These are phyloP conservation scores for Madurella fahalii DNA, from an alignment of 2,329 filamentous ascomycete genomes.

Conservation along the genomic window DNA sequence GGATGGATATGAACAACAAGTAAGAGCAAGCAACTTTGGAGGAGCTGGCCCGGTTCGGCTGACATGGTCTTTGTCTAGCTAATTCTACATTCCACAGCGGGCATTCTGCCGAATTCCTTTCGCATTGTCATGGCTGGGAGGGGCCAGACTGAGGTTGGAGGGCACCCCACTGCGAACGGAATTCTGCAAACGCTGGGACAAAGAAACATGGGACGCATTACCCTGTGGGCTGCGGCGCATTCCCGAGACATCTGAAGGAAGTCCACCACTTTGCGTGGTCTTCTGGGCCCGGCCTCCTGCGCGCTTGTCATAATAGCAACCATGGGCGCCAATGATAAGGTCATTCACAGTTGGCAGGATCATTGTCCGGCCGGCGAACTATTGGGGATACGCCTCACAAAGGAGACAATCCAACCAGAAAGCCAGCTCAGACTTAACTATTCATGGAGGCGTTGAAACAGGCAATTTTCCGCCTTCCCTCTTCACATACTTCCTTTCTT, in stretches of 20 bases:
- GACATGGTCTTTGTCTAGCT: slow-evolving; percentile 37
- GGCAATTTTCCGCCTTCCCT: slow-evolving; percentile 1
- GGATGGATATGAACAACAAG: slow-evolving; percentile 16
- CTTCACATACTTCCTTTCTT: slow-evolving; percentile 2
- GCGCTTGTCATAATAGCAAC: slow-evolving; percentile 20
- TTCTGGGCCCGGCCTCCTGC: slow-evolving; percentile 12
- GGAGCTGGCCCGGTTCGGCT: slow-evolving; percentile 31
- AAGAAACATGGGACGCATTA: slow-evolving; percentile 19
- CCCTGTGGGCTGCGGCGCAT: slow-evolving; percentile 32
- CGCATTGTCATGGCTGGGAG: slow-evolving; percentile 25
- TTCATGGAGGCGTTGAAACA: slow-evolving; percentile 9
- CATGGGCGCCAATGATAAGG: slow-evolving; percentile 21
- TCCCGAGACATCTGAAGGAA: slow-evolving; percentile 35
- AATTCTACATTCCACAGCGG: slow-evolving; percentile 22
- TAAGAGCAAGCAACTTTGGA: slow-evolving; percentile 6
- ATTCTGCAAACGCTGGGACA: slow-evolving; percentile 29
- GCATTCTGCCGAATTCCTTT: slow-evolving; percentile 24
- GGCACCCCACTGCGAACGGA: slow-evolving; percentile 28
- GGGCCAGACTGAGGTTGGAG: slow-evolving; percentile 12
- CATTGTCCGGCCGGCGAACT: slow-evolving; percentile 24
- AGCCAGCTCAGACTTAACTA: slow-evolving; percentile 17
- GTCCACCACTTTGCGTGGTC: neutral
- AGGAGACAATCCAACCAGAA: slow-evolving; percentile 31
- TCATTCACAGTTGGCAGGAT: slow-evolving; percentile 21
- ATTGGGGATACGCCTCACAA: slow-evolving; percentile 25